Base-by-base conservation (phyloP, 1,284 basidiomycete species). In the Ganoderma sinense region DNA sequence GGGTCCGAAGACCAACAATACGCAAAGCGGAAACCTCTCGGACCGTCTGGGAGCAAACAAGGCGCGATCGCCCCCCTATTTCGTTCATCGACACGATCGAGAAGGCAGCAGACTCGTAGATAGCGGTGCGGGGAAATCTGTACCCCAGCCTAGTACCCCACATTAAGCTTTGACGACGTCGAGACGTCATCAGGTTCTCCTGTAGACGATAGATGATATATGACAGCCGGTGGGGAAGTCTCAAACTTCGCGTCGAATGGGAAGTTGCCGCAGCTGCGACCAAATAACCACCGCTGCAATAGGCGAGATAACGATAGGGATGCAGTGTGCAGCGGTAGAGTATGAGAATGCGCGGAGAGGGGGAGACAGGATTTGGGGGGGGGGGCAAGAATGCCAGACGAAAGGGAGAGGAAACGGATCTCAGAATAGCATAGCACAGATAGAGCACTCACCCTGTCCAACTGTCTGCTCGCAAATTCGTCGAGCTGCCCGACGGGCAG, bases 381-480 rank as follows among this genome's bases (percentile, higher is more conserved):
- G 6, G 33, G 53, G 41, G 4, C 33, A 41, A 40, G 45, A n/a
- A 51, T 11, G 48, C 48, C 23, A 14, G 48, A 51, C 39, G 43
- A 26, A 59, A 31, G 18, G 45, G 10, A 56, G 39, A 39, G 36
- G 36, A 10, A 60, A 20, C 29, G 20, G 11, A 14, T 23, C n/a
- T 26, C 11, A 51, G 45, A 11, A 41, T 11, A 36, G 36, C 36
- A 36, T 36, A 36, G 36, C 36, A 36, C 36, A 26, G 61, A 63
- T 14, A 20, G 55, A 59, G 10, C 23, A 83, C 90, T 75, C 73
- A 94, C 90, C 77, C 89, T 86, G 80, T 97, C 94, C 59, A 97
- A 85, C 78, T 96, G 94, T 65, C 94, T 86, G 77, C 93, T 94
- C 2, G 95, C 95, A 80, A 96, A 96, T 71, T 94, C 94, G 74